Conservation (phyloP, 257 asterid genomes). For the Leonotis leonurus region DNA sequence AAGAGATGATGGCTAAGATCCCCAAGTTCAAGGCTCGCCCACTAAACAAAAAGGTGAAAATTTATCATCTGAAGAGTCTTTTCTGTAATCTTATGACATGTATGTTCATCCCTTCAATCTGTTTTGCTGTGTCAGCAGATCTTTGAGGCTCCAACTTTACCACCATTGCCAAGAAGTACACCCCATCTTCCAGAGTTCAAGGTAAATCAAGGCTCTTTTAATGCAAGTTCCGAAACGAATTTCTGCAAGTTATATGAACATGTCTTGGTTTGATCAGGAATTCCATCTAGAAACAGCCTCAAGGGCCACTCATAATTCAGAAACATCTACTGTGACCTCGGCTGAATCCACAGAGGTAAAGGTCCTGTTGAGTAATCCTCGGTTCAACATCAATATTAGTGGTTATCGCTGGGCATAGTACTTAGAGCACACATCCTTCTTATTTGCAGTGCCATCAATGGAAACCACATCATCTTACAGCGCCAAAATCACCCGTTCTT, state of each 20-base stretch:
- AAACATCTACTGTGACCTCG: conserved; percentile 61
- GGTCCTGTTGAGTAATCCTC: conserved; percentile 10
- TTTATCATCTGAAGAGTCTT: not conserved
- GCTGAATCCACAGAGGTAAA: conserved; percentile 46
- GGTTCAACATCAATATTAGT: conserved; percentile 3
- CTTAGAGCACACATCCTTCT: not conserved
- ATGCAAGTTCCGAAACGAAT: not conserved
- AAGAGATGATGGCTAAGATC: conserved; percentile 88
- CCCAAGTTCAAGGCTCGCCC: conserved; percentile 95
- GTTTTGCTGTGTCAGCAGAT: conserved; percentile 35
- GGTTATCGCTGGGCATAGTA: not conserved
- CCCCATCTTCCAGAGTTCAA: conserved; percentile 80
- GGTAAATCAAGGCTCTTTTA: conserved; percentile 33
- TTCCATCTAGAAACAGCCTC: conserved; percentile 85
- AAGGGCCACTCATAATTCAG: conserved; percentile 67
- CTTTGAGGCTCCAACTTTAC: conserved; percentile 54
- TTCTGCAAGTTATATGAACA: not conserved
- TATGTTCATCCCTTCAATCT: not conserved
- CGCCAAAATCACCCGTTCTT: conserved; percentile 82
- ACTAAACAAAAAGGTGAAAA: conserved; percentile 61
- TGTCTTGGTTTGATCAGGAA: conserved; percentile 47
- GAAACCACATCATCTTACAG: conserved; percentile 67
- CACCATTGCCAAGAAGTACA: conserved; percentile 58
- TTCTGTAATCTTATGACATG: not conserved
- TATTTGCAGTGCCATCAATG: conserved; percentile 53